These are phyloP conservation scores for Bretschneidera sinensis DNA, from an alignment of 345 rosid genomes.

Conservation along the genomic window DNA sequence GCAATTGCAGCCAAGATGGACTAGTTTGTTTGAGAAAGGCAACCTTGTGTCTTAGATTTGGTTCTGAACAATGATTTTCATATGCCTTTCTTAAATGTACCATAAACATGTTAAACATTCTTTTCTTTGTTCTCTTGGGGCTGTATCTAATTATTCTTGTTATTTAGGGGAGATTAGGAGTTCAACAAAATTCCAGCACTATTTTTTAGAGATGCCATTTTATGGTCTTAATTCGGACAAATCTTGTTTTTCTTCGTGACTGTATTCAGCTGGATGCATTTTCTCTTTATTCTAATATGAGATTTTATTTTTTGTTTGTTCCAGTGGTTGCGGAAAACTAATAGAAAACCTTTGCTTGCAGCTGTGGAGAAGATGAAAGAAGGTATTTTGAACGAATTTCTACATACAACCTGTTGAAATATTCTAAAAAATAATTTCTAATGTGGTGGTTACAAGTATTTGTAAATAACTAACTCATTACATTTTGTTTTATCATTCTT, in stretches of 20 bases:
- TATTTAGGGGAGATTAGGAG: too few relatives aligned
- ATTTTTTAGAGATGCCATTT: neutral
- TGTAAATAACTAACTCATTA: neutral
- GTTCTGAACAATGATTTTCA: too few relatives aligned
- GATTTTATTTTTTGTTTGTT: slow-evolving; percentile 16
- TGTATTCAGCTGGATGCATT: neutral
- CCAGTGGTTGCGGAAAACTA: slow-evolving; percentile 80
- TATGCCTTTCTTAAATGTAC: neutral
- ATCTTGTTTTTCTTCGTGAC: neutral
- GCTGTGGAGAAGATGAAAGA: slow-evolving; percentile 96
- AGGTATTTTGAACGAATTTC: slow-evolving; percentile 37
- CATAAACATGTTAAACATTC: neutral
- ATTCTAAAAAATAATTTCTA: neutral
- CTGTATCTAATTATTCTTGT: too few relatives aligned
- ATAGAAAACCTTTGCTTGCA: slow-evolving; percentile 73
- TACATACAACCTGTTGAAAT: neutral
- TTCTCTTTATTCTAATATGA: too few relatives aligned
- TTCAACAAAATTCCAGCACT: too few relatives aligned
- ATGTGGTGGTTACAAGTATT: slow-evolving; percentile 2
- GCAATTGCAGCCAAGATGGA: too few relatives aligned
- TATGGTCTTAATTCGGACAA: neutral
- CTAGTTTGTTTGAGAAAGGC: too few relatives aligned
- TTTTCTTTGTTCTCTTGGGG: neutral
- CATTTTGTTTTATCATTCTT: slow-evolving; percentile 6
- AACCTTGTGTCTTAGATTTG: too few relatives aligned